phyloP scores from a whole-genome alignment of 2,329 filamentous ascomycete species.

The Xylaria sp. region DNA sequence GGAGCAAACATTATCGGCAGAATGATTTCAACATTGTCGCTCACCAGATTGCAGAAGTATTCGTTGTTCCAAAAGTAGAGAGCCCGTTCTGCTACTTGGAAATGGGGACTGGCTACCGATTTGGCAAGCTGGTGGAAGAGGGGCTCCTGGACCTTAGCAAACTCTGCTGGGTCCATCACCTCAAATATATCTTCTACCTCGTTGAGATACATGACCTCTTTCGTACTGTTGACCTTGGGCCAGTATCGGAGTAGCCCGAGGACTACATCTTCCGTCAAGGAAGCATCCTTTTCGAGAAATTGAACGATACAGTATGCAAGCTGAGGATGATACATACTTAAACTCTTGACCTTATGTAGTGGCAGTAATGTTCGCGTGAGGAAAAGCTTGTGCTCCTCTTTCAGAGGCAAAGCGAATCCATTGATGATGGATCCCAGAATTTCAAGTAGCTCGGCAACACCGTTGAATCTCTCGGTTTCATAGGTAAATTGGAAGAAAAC shows the following conservation, averaged over 20 bases:
- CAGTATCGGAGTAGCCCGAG: conserved; percentile 94
- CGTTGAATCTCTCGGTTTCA: conserved; percentile 98
- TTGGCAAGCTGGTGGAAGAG: conserved; percentile 97
- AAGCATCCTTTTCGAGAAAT: conserved; percentile 97
- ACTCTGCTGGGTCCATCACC: conserved; percentile 98
- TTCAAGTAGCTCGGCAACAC: conserved; percentile 94
- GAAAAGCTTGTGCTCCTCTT: conserved; percentile 99
- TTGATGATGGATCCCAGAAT: conserved; percentile 99
- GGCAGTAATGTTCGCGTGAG: conserved; percentile 92
- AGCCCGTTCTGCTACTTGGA: conserved; percentile 96
- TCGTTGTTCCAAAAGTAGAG: conserved; percentile 99
- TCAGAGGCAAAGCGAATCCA: conserved; percentile 93
- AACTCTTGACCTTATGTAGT: conserved; percentile 96
- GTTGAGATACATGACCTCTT: conserved; percentile 99
- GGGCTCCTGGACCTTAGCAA: conserved; percentile 97
- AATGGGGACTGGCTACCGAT: conserved; percentile 97
- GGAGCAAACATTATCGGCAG: conserved; percentile 99
- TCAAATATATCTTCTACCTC: conserved; percentile 99
- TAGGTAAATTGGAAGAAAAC: conserved; percentile 99
- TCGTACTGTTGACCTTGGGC: conserved; percentile 99
- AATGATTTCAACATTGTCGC: conserved; percentile 98
- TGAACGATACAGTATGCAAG: conserved; percentile 99
- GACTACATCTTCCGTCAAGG: conserved; percentile 96
- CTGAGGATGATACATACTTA: conserved; percentile 99
- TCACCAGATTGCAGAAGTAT: conserved; percentile 99